A percentile compares a stretch with the other conserved stretches of the same genome.
These are phyloP conservation scores for Hirschioporus abietinus DNA, from an alignment of 768 basidiomycete genomes.

Conservation along the genomic window DNA sequence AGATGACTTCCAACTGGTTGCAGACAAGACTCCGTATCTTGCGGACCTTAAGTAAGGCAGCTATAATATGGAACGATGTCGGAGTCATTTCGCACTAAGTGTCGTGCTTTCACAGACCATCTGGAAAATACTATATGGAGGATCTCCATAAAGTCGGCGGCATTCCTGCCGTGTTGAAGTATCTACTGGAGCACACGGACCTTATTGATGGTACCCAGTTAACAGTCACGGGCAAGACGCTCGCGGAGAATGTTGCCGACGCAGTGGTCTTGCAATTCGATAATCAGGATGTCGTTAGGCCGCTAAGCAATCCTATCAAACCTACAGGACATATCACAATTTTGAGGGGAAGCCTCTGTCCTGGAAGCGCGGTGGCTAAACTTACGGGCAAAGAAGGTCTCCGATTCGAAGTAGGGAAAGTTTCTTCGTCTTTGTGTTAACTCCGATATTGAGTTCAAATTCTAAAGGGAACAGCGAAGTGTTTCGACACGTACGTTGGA, in stretches of 20 bases:
- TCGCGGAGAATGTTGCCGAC: constrained; percentile 82
- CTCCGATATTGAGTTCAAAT: constrained; percentile 4
- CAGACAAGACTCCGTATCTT: constrained; percentile 76
- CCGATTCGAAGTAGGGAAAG: constrained; percentile 59
- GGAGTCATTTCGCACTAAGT: not conserved
- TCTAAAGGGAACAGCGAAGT: constrained; percentile 63
- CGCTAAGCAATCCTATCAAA: constrained; percentile 77
- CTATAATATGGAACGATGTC: not conserved
- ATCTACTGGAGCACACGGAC: constrained; percentile 70
- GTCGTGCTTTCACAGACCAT: constrained; percentile 44
- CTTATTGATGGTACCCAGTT: constrained; percentile 77
- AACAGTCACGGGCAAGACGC: constrained; percentile 88
- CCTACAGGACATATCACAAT: constrained; percentile 83
- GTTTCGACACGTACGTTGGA: constrained; percentile 57
- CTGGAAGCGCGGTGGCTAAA: constrained; percentile 85
- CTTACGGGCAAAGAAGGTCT: constrained; percentile 90
- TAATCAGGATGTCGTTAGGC: constrained; percentile 71
- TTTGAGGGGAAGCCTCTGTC: constrained; percentile 83
- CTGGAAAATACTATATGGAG: constrained; percentile 86
- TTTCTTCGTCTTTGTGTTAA: constrained; percentile 4
- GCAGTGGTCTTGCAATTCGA: constrained; percentile 67
- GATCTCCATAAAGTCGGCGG: constrained; percentile 85
- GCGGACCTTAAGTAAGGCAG: constrained; percentile 68
- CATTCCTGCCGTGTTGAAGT: constrained; percentile 79
- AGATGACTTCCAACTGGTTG: constrained; percentile 81